These are phyloP conservation scores for Garcia nutans DNA, from an alignment of 345 rosid genomes.

Conservation along the genomic window DNA sequence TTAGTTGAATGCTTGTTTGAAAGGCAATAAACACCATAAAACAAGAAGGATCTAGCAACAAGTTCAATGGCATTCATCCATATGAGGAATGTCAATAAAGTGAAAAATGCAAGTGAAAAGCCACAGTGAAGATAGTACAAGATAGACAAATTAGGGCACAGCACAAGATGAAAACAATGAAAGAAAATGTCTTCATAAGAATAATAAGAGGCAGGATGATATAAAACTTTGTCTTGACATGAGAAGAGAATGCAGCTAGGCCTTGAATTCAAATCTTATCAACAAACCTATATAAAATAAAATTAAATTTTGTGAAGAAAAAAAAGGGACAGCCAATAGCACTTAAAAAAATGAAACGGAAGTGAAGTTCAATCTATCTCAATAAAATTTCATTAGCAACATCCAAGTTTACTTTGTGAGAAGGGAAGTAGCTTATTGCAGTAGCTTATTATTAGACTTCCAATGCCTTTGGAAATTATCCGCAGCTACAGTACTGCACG, in stretches of 20 bases:
- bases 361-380: no score
- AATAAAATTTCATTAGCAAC: no score
- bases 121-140: not conserved
- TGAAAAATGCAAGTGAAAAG: not conserved
- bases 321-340: not conserved
- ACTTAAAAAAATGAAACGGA: not conserved
- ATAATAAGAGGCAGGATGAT: not conserved
- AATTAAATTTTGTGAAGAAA: no score
- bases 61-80: not conserved
- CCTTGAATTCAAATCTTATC: not conserved
- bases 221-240: not conserved
- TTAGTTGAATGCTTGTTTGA: conserved; percentile 12
- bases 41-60: not conserved
- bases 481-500: not conserved
- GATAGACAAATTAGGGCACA: not conserved
- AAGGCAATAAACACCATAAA: not conserved
- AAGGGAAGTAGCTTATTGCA: no score
- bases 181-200: not conserved
- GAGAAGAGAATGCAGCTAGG: not conserved
- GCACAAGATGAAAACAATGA: not conserved
- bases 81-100: not conserved
- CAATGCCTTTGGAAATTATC: not conserved
- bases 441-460: no score
- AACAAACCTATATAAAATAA: no score
- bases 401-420: no score